phyloP scores from a whole-genome alignment of 2,329 filamentous ascomycete genomes.

The Curvularia spicifera region DNA sequence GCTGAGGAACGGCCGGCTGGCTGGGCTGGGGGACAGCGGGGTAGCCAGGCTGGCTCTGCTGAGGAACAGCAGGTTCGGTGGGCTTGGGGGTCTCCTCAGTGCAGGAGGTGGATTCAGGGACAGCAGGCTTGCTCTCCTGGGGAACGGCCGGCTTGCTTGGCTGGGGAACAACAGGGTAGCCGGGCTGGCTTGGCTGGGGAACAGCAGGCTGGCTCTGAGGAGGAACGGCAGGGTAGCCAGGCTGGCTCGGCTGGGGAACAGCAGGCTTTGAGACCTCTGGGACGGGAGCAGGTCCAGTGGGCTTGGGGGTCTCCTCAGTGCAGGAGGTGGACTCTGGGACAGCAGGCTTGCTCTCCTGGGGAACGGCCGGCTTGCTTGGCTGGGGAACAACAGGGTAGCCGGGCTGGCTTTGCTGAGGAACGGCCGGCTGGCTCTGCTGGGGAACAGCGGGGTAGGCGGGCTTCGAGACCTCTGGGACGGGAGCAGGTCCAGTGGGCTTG shows the following conservation, averaged over 20 bases:
- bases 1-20: constrained; percentile 12
- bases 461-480: neutral
- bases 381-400: constrained; percentile 10
- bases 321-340: constrained; percentile 7
- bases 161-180: constrained; percentile 10
- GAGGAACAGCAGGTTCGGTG: constrained; percentile 3
- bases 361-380: constrained; percentile 1
- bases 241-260: constrained; percentile 9
- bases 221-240: constrained; percentile 28
- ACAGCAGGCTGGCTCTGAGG: constrained; percentile 10
- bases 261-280: too few relatives aligned
- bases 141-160: constrained; percentile 1
- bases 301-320: constrained; percentile 12
- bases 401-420: constrained; percentile 8
- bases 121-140: neutral
- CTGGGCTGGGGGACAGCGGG: constrained; percentile 16
- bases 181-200: constrained; percentile 9
- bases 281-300: constrained; percentile 4
- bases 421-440: constrained; percentile 11
- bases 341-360: neutral
- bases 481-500: constrained; percentile 43
- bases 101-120: constrained; percentile 9
- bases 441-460: constrained; percentile 17
- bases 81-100: constrained; percentile 12
- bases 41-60: constrained; percentile 29